Evolutionary conservation across 345 rosid genomes (phyloP).

Genomic region (Noccaea bulbosa): DNA sequence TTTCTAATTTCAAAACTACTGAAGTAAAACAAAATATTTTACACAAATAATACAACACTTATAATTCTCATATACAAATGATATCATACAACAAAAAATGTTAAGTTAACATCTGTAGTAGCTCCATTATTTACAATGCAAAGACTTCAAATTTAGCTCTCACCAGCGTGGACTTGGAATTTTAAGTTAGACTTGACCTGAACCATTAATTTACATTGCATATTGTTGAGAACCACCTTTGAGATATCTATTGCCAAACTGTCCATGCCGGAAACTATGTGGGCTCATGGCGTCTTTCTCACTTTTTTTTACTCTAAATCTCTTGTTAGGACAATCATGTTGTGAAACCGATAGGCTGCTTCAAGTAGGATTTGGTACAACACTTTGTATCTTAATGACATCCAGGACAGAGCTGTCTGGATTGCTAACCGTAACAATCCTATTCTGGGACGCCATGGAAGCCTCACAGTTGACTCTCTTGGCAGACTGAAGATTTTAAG

Average conservation of each 20-base stretch:
- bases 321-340: slow-evolving; percentile 26
- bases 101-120: too few relatives aligned
- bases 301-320: not conserved
- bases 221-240: too few relatives aligned
- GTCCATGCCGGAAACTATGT: slow-evolving; percentile 14
- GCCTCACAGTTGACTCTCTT: slow-evolving; percentile 36
- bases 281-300: not conserved
- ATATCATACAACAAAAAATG: too few relatives aligned
- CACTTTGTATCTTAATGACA: slow-evolving; percentile 20
- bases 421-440: slow-evolving; percentile 39
- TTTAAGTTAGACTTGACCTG: not conserved
- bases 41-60: too few relatives aligned
- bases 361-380: slow-evolving; percentile 46
- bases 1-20: too few relatives aligned
- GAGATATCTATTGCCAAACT: not conserved
- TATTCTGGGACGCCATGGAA: slow-evolving; percentile 6
- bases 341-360: slow-evolving; percentile 28
- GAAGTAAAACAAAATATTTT: too few relatives aligned
- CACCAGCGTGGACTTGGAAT: not conserved
- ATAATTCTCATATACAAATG: too few relatives aligned
- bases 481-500: slow-evolving; percentile 40
- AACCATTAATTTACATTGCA: not conserved
- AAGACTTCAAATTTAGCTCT: too few relatives aligned
- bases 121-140: too few relatives aligned
- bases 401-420: slow-evolving; percentile 38